Base-by-base conservation (phyloP, 202 grass and related monocot species). In the Dendrocalamus latiflorus region DNA sequence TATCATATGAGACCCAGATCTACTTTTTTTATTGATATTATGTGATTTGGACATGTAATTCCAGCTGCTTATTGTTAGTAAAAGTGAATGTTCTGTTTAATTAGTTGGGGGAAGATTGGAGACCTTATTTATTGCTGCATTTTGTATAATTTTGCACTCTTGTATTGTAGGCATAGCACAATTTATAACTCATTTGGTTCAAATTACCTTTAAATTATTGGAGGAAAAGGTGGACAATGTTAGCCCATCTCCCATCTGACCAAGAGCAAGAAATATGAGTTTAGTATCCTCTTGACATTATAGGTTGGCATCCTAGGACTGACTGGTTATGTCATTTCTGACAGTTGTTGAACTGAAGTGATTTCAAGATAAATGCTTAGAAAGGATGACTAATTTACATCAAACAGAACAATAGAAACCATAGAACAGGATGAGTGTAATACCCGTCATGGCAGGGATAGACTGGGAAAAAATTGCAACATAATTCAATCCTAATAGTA, bases 21-120 rank as follows among this genome's bases (percentile, higher is more conserved):
- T 63, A 61, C 14, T 41, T 75, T 14, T 67, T 74, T 66, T 80
- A 66, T 75, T 75, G 62, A 58, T 24, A 63, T 69, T 53, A 45
- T 79, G 30, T 59, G 55, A 9, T 60, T 50, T 78, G 34, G 9
- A 72, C 17, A 78, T 45, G 10, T 20, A 51, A 36, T 57, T 18
- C 36, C 39, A 9, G 25, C 55, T 24, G 44, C 12, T 82, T 70
- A 16, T 70, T 51, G 22, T 87, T 68, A 53, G 21, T 82, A 43
- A 24, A 51, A 53, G 13, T 61, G 18, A 68, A 28, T 12, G 24
- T 17, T 37, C 6, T 65, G 60, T 78, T 50, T 77, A 63, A 34
- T 16, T 54, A 47, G 17, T 70, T 45, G 43, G 37, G 6, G 16
- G 33, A 67, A 79, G 11, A 60, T 8, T 73, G 55, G 43, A 17